phyloP scores from a whole-genome alignment of 305 asterid genomes.

The Petunia hybrid region DNA sequence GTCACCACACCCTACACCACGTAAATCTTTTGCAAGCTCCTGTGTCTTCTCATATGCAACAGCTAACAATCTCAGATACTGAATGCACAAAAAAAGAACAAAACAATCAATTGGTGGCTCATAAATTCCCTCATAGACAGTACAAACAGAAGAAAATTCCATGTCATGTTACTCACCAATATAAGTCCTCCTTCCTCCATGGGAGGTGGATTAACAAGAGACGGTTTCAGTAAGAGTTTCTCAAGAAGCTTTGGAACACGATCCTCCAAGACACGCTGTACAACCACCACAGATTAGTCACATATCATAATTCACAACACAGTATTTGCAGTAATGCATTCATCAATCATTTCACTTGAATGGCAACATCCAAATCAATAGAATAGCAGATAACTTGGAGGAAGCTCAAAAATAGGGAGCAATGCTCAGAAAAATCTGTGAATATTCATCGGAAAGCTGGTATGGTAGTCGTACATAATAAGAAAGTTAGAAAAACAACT shows the following conservation, averaged over 20 bases:
- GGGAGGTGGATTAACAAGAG: conserved; percentile 87
- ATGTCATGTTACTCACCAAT: conserved; percentile 63
- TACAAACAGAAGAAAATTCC: conserved; percentile 33
- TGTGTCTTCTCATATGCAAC: conserved; percentile 97
- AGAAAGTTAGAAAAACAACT: background rate
- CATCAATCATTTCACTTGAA: background rate
- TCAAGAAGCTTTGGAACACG: conserved; percentile 95
- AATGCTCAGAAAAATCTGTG: conserved; percentile 13
- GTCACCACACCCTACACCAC: conserved; percentile 94
- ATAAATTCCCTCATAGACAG: background rate
- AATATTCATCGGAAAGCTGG: conserved; percentile 18
- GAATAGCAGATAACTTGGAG: conserved; percentile 12
- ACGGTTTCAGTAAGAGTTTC: conserved; percentile 82
- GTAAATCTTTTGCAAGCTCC: conserved; percentile 90
- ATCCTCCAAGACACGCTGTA: conserved; percentile 97
- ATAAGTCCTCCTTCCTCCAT: conserved; percentile 98
- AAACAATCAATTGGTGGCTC: conserved; percentile 32
- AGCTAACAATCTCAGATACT: conserved; percentile 96
- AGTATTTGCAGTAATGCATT: conserved; percentile 9
- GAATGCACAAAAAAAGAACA: conserved; percentile 43
- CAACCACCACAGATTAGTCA: conserved; percentile 26
- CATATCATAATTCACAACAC: conserved; percentile 11
- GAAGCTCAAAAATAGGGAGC: conserved; percentile 9
- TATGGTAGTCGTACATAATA: background rate
- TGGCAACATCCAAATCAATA: conserved; percentile 2